Base-by-base conservation (phyloP, 2,329 filamentous ascomycete genomes). In the Neonectria magnoliae region DNA sequence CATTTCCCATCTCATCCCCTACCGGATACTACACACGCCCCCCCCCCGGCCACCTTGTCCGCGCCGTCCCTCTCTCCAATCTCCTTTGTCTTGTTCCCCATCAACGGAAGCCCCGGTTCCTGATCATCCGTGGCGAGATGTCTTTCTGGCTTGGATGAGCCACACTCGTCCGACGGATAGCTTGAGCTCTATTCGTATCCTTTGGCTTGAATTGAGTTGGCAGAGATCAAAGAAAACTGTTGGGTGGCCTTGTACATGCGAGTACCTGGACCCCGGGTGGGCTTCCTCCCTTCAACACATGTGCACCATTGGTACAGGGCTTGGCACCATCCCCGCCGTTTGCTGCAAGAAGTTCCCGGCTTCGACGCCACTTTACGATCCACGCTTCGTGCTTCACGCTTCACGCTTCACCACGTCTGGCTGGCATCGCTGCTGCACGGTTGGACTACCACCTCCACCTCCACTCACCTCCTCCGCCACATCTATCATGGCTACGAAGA, bases 391-490 rank as follows among this genome's bases (percentile, higher is more conserved):
- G 25, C 25, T 67, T 57, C 54, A 62, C 36, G 25, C 25, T 67
- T 57, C 54, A 62, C 36, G 57, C 61, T 67, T 57, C 58, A 57
- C 56, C 45, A 14, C 5, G 33, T 16, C 33, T 16, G 5, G 33
- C 33, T 36, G 33, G 33, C 13, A 36, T 36, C 33, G 33, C 14
- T 36, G 33, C 33, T 36, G 33, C 33, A 36, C 33, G 33, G 33
- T 36, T 36, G 33, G 13, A 36, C 33, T 14, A 16, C 33, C 33
- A 36, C 57, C 53, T 58, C 59, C 44, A 57, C 64, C 58, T 67
- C 70, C 68, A 70, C 67, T 60, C 36, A n/a, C 16, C 56, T 25
- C 50, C 50, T 55, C 58, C 58, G 53, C 61, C 53, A 69, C 68
- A 68, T 71, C 60, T 66, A 67, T 68, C 18, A 57, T 53, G 44